Percentiles rank a stretch among this genome's conserved stretches.
These are phyloP conservation scores for Mycena floridula DNA, from an alignment of 768 basidiomycete species.

Conservation along the genomic window DNA sequence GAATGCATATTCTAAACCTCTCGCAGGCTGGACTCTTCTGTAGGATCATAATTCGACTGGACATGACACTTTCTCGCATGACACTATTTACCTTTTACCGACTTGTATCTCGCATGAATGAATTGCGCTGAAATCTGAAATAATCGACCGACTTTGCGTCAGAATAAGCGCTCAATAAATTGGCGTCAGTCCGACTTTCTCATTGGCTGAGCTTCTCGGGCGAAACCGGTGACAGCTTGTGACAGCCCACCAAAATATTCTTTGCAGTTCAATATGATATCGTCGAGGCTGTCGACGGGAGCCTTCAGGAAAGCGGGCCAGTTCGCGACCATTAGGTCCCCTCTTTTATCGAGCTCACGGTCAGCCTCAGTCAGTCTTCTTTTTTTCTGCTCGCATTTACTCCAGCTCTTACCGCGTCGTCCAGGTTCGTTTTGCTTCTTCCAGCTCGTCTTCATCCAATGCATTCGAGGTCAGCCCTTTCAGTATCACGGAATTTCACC, in stretches of 20 bases:
- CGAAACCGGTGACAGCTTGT: too few relatives aligned
- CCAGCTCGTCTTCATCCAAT: conserved; percentile 45
- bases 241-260: conserved; percentile 37
- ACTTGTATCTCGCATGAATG: too few relatives aligned
- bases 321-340: conserved; percentile 32
- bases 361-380: conserved; percentile 41
- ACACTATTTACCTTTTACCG: too few relatives aligned
- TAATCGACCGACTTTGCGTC: too few relatives aligned
- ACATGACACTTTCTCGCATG: too few relatives aligned
- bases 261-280: conserved; percentile 63
- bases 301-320: conserved; percentile 49
- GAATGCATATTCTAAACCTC: conserved; percentile 57
- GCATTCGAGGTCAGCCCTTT: conserved; percentile 55
- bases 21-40: conserved; percentile 2
- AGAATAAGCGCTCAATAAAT: too few relatives aligned
- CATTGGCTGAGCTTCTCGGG: too few relatives aligned
- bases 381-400: conserved; percentile 5
- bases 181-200: too few relatives aligned
- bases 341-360: conserved; percentile 43
- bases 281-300: conserved; percentile 74
- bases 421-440: conserved; percentile 69
- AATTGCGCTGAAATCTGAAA: too few relatives aligned
- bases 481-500: not conserved
- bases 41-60: too few relatives aligned
- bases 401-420: conserved; percentile 14